Percentiles rank a stretch among this genome's conserved stretches.
These are phyloP conservation scores for Tetrapisispora namnaoensis DNA, from an alignment of 805 yeast genomes.

Conservation along the genomic window DNA sequence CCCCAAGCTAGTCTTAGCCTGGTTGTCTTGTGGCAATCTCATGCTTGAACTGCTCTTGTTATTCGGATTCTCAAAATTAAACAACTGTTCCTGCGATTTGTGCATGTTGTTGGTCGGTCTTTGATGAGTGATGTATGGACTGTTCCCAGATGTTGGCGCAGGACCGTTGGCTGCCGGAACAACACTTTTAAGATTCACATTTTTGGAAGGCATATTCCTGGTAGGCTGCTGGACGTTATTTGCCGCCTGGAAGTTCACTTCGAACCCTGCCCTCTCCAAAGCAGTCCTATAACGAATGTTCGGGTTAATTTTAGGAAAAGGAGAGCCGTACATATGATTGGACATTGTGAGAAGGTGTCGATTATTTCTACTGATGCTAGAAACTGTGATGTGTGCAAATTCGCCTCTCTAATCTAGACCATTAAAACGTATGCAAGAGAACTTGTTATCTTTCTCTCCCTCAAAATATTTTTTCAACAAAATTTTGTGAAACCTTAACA, in stretches of 20 bases:
- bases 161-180: neutral
- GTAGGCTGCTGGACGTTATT: neutral
- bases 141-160: neutral
- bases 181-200: neutral
- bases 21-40: neutral
- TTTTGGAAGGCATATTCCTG: neutral
- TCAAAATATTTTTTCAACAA: too few relatives aligned
- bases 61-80: constrained; percentile 4
- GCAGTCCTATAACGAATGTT: constrained; percentile 56
- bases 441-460: too few relatives aligned
- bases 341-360: constrained; percentile 6
- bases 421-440: too few relatives aligned
- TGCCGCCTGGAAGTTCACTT: constrained; percentile 17
- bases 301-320: constrained; percentile 62
- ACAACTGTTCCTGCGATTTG: constrained; percentile 1
- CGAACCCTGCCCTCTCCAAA: constrained; percentile 78
- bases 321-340: constrained; percentile 30
- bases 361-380: neutral
- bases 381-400: neutral
- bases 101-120: neutral
- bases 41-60: neutral
- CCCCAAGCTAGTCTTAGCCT: neutral
- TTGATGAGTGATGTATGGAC: neutral
- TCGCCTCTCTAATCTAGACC: neutral
- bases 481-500: too few relatives aligned